Evolutionary conservation across 2,329 filamentous ascomycete genomes (phyloP).

Genomic region (Lomentospora prolificans): DNA sequence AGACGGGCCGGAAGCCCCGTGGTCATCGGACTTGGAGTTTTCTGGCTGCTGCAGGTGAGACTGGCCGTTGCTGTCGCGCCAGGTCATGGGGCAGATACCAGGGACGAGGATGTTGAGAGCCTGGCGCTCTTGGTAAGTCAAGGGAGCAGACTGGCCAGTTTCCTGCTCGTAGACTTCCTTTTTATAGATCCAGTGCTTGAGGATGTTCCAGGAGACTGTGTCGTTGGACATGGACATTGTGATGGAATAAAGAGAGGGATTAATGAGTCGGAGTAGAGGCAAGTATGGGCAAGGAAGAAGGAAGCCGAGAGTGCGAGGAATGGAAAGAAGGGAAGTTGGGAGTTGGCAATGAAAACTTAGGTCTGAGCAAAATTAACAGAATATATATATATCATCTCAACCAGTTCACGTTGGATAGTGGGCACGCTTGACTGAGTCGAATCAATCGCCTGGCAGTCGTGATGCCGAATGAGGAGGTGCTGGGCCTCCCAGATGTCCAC

Average conservation of each 20-base stretch:
- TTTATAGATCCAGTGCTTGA: conserved; percentile 29
- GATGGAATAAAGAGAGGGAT: not conserved
- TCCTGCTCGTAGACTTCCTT: conserved; percentile 16
- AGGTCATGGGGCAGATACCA: conserved; percentile 11
- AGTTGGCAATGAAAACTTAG: not conserved
- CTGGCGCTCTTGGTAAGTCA: conserved; percentile 27
- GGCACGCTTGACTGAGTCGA: not conserved
- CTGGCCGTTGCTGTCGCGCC: too few relatives aligned
- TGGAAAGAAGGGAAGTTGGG: not conserved
- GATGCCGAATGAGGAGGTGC: not conserved
- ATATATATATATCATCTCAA: not conserved
- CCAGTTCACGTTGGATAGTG: not conserved
- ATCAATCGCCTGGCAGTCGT: not conserved
- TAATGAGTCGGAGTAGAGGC: not conserved
- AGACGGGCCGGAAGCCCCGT: too few relatives aligned
- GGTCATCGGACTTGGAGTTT: too few relatives aligned
- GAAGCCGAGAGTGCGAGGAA: not conserved
- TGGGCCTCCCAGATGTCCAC: not conserved
- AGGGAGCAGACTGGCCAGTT: conserved; percentile 19
- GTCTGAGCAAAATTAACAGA: too few relatives aligned
- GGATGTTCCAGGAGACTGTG: conserved; percentile 21
- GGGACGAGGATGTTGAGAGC: conserved; percentile 30
- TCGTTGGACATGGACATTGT: conserved; percentile 15
- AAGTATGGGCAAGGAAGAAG: not conserved
- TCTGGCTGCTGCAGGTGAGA: too few relatives aligned